phyloP scores from a whole-genome alignment of 1,284 basidiomycete genomes.

The Puccinia coronata region DNA sequence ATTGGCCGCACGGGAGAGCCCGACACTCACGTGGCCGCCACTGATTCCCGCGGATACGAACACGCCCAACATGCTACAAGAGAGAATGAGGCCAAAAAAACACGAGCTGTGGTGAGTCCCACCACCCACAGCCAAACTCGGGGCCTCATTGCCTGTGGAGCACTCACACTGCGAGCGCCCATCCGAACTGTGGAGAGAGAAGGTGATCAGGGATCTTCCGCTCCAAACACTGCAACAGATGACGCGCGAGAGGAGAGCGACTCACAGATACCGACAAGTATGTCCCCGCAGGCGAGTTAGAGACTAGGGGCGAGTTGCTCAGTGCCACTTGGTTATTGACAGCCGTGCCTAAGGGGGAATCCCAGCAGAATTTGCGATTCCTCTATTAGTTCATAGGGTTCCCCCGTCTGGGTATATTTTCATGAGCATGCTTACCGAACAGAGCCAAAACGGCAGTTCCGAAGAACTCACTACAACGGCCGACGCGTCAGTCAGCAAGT shows the following conservation, averaged over 20 bases:
- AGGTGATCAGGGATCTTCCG: no score
- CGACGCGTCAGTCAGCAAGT: not conserved
- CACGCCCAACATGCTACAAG: slow-evolving; percentile 37
- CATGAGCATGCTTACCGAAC: slow-evolving; percentile 27
- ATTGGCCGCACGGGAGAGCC: no score
- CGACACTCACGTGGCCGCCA: slow-evolving; percentile 43
- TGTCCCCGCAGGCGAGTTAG: slow-evolving; percentile 25
- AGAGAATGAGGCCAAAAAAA: not conserved
- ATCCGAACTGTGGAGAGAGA: slow-evolving; percentile 36
- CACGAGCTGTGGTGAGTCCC: not conserved
- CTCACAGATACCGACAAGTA: slow-evolving; percentile 31
- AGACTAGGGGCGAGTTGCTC: slow-evolving; percentile 31
- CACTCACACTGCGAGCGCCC: slow-evolving; percentile 47
- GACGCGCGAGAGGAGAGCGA: no score
- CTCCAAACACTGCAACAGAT: no score
- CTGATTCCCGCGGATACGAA: slow-evolving; percentile 42
- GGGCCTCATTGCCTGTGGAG: not conserved
- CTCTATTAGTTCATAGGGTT: no score
- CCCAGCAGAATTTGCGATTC: not conserved
- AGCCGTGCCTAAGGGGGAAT: slow-evolving; percentile 40
- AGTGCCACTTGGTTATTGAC: slow-evolving; percentile 46
- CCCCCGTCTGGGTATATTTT: not conserved
- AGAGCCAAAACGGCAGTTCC: slow-evolving; percentile 43
- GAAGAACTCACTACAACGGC: slow-evolving; percentile 36
- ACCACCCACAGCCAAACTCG: not conserved